Base-by-base conservation (phyloP, 2,329 filamentous ascomycete species). In the Celoporthe dispersa region DNA sequence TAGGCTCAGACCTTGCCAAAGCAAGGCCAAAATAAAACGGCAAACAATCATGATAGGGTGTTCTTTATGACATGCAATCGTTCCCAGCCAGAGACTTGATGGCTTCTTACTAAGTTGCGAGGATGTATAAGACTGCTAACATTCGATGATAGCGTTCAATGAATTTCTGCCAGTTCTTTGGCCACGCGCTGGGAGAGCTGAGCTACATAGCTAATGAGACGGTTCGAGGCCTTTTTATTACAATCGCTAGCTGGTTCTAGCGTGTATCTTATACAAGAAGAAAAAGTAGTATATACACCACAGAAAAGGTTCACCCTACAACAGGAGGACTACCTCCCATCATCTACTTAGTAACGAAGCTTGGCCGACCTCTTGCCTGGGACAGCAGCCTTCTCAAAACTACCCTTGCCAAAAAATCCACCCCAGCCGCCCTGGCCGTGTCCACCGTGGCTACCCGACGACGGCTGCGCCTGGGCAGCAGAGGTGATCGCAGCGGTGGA, bases 361-460 rank as follows among this genome's bases (percentile, higher is more conserved):
- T 60, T 60, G 57, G 59, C 59, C n/a, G 59, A 51, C 59, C 61
- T 57, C 11, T 22, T 55, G 12, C 33, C 28, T 41, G 35, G 37
- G 51, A 7, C 28, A 19, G n/a, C 31, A 25, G 33, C 44, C 44
- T 33, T 53, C 25, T 41, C 35, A n/a, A 19, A 51, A 12, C 53
- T 25, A 33, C 48, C n/a, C 19, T 41, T 57, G 51, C 64, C 64
- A 19, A 22, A 59, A 22, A 12, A 48, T n/a, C 22, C 39, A 16
- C 64, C 48, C 48, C 64, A 62, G 37, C 68, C 64, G 44, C 53
- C 53, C 53, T 70, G 65, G 11, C 64, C 37, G 48, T 37, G 22
- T 3, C 68, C 53, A 25, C 64, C 37, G 48, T 37, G 14, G 22
- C 55, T 41, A 25, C 57, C 57, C 22, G 57, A 33, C 11, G 63